Evolutionary conservation across 2,329 filamentous ascomycete genomes (phyloP), one percentile per base, ranked within the genome.

Genomic region (Atkinsonella hypoxylon): DNA sequence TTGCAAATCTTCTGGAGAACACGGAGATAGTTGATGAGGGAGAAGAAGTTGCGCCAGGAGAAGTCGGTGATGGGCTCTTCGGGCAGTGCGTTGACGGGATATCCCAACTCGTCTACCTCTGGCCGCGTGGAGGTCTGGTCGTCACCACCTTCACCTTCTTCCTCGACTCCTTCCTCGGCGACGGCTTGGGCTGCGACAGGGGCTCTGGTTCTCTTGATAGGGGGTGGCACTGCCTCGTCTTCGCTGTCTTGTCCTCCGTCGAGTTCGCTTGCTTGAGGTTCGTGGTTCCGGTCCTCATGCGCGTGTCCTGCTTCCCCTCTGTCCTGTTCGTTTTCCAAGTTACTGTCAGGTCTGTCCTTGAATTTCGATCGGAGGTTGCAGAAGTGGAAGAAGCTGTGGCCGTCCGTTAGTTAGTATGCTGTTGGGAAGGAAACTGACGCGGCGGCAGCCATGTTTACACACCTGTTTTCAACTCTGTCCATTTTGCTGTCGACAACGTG

Each of bases 1-100:
- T 95, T 94, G 70, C 90, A 96, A 53, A 97, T 86, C 70, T 98
- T 98, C 63, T 98, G 93, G 79, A 98, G 87, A 53, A 96, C 83
- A 56, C 94, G 89, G 18, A 98, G 76, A 67, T 94, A 91, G 69
- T 95, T 97, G 72, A 96, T 96, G 43, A 87, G 81, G 1, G 89
- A 87, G 73, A 95, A 95, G 73, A 97, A 95, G 66, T 95, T 95
- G 59, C 93, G 87, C 68, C 88, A 89, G 12, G 88, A 95, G 70
- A 90, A 97, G 61, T 83, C 82, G 1, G 88, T 95, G 55, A 97
- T 90, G 31, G 89, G 89, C 53, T 83, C 78, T 2, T 76, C 69
- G 0, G 89, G 87, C 8, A 85, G 73, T 2, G 84, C 78, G 52
- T 79, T 78, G 51, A 84, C 78, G 0, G 89, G 88, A 60, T 88